Evolutionary conservation across 768 basidiomycete genomes (phyloP), one percentile per base, ranked within the genome.

Genomic region (Amyloporia xantha): DNA sequence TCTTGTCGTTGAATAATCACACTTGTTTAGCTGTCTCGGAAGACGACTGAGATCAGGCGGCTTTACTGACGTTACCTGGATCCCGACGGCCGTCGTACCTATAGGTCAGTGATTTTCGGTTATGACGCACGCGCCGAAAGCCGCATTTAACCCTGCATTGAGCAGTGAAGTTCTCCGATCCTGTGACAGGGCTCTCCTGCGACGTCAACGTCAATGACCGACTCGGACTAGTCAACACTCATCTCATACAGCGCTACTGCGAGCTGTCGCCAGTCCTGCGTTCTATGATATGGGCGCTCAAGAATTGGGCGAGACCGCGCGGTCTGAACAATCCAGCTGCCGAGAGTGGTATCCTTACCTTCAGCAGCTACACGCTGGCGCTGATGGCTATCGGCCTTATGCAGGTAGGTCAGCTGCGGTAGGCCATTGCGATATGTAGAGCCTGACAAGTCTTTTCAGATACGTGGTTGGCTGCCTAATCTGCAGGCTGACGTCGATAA

Each of bases 201-300:
- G 82, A 84, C 52, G 63, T 86, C 54, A 82, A 81, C 56, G 68
- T 81, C 49, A 86, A 87, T 57, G 74, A 81, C 24, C 77, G 74
- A 5, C 68, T 84, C 1, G 84, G 83, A 1, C 47, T 72, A 2
- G 50, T 67, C 28, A 81, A 78, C 52, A 78, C 81, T 0, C 50
- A 63, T 3, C 62, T 86, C 45, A 63, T 86, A 49, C 65, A 63
- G 38, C 60, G 62, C 10, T 86, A 86, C 62, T 78, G 75, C 49
- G 59, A 70, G 26, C 55, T 74, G 0, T 65, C 62, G 3, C 76
- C 78, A 0, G 50, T 72, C 1, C 62, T 82, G 27, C 65, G 70
- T 1, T 66, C 70, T 4, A 53, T 82, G 56, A 51, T 82, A 5
- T 56, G 63, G 40, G 61, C 67, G 27, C 67, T 85, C 61, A 84